Conservation (phyloP, 176 grass and related monocot species). For the Pontederia crassipes region DNA sequence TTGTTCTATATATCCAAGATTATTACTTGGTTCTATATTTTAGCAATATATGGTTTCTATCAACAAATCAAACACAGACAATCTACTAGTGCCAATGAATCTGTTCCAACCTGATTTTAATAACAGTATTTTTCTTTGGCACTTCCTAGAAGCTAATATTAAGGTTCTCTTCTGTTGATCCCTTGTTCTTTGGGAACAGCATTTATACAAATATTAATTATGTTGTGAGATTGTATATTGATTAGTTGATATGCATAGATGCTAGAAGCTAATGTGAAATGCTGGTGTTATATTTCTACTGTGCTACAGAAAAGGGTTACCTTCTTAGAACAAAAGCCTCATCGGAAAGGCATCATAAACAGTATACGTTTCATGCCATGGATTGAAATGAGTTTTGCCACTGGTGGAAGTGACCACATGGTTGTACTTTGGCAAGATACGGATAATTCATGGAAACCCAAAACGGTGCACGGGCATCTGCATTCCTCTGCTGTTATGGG, state of each 20-base stretch:
- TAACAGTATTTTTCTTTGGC: too few species aligned
- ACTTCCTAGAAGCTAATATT: too few species aligned
- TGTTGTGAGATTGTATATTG: not conserved
- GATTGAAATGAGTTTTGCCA: constrained; percentile 58
- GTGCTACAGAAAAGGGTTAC: constrained; percentile 49
- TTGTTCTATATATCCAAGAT: too few species aligned
- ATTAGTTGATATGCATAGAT: not conserved
- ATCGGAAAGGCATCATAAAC: constrained; percentile 90
- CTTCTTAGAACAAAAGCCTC: constrained; percentile 75
- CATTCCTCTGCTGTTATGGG: constrained; percentile 94
- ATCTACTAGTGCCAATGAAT: too few species aligned
- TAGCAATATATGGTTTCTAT: too few species aligned
- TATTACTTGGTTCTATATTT: too few species aligned
- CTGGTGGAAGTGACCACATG: constrained; percentile 75
- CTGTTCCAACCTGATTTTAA: too few species aligned
- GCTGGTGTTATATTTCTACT: constrained; percentile 11
- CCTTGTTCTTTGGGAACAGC: too few species aligned
- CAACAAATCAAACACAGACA: too few species aligned
- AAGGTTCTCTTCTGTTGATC: not conserved
- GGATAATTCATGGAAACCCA: constrained; percentile 63
- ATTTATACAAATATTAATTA: too few species aligned
- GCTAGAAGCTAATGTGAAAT: constrained; percentile 16
- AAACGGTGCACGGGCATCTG: constrained; percentile 48
- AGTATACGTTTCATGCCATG: constrained; percentile 84
- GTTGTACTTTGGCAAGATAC: constrained; percentile 78